These are phyloP conservation scores for Rhododendron griersonianum DNA, from an alignment of 148 eudicot species.

Conservation along the genomic window DNA sequence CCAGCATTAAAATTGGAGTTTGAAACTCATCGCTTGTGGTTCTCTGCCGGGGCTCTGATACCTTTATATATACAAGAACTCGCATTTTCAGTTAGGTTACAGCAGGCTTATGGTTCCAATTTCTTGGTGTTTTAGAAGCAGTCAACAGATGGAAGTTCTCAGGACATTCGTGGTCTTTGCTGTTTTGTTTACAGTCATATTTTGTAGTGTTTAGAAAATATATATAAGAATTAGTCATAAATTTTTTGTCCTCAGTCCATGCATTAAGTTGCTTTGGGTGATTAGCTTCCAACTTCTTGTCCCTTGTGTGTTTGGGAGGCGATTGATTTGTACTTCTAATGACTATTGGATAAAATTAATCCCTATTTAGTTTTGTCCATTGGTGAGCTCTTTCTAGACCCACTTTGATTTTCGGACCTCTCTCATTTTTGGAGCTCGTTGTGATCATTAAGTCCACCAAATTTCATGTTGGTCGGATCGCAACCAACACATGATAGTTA, in stretches of 20 bases:
- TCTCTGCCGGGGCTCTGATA: neutral
- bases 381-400: neutral
- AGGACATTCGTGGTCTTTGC: conserved; percentile 1
- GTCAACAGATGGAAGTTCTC: conserved; percentile 6
- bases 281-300: neutral
- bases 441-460: neutral
- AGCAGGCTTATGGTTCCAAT: conserved; percentile 10
- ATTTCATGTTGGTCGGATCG: neutral
- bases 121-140: neutral
- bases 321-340: neutral
- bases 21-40: neutral
- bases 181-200: neutral
- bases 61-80: conserved; percentile 18
- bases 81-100: conserved; percentile 2
- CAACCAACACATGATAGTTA: neutral
- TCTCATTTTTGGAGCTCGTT: no score
- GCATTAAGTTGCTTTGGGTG: neutral
- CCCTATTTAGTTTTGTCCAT: neutral
- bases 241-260: neutral
- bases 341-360: neutral
- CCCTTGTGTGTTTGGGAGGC: neutral
- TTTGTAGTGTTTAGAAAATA: conserved; percentile 11
- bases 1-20: neutral
- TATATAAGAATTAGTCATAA: neutral
- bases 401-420: neutral